Conservation (phyloP, 129 eudicot genomes). For the Solidago caesia region DNA sequence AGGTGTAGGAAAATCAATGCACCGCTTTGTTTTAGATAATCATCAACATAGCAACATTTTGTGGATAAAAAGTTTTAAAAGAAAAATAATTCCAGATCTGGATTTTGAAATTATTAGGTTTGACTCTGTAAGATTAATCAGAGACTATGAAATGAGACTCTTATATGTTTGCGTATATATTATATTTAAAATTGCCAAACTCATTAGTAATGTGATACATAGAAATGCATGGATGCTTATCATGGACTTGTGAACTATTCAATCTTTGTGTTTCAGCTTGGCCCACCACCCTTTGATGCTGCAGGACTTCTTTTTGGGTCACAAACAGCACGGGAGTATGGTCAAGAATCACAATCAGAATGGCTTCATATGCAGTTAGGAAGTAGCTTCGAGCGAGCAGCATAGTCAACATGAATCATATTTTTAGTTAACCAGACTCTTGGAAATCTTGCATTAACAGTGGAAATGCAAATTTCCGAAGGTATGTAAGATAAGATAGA, state of each 20-base stretch:
- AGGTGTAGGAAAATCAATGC: not conserved
- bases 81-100: not conserved
- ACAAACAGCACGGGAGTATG: conserved; percentile 61
- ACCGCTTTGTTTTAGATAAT: not conserved
- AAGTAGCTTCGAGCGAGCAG: conserved; percentile 59
- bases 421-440: conserved; percentile 25
- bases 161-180: not conserved
- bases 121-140: conserved; percentile 15
- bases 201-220: not conserved
- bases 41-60: not conserved
- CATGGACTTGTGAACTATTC: conserved; percentile 1
- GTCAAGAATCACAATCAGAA: conserved; percentile 63
- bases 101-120: conserved; percentile 8
- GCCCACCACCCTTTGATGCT: conserved; percentile 59
- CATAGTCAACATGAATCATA: conserved; percentile 33
- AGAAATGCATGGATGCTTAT: conserved; percentile 10
- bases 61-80: not conserved
- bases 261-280: conserved; percentile 50
- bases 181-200: too few species aligned
- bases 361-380: conserved; percentile 97
- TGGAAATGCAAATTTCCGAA: conserved; percentile 7
- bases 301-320: conserved; percentile 62
- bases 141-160: conserved; percentile 13
- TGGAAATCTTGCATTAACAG: conserved; percentile 20
- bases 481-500: conserved; percentile 28